phyloP scores from a whole-genome alignment of 306 rosid genomes.

The Quercus parvula region DNA sequence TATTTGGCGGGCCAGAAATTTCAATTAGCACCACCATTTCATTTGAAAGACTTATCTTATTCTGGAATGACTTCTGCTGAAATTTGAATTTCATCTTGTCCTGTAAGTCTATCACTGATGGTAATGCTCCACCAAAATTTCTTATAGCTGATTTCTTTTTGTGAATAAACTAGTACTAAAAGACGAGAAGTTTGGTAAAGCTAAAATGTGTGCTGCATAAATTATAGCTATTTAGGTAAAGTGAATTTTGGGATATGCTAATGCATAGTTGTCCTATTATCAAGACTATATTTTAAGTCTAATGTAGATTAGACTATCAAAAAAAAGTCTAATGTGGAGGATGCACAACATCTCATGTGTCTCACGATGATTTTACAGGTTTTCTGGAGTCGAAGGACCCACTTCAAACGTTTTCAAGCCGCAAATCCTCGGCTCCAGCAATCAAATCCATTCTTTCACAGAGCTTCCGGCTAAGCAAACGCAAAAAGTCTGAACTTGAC shows the following conservation, averaged over 20 bases:
- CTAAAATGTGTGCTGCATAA: constrained; percentile 13
- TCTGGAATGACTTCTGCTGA: constrained; percentile 6
- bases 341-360: not conserved
- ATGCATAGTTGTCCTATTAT: not conserved
- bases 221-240: constrained; percentile 9
- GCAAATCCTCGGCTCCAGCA: constrained; percentile 34
- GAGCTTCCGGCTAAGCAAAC: constrained; percentile 38
- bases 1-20: constrained; percentile 6
- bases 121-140: constrained; percentile 39
- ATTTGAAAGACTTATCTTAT: not conserved
- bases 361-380: constrained; percentile 38
- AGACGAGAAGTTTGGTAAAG: constrained; percentile 26
- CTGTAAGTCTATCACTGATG: constrained; percentile 26
- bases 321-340: not conserved
- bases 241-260: constrained; percentile 20
- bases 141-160: not conserved
- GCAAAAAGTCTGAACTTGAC: constrained; percentile 45
- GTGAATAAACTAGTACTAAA: constrained; percentile 11
- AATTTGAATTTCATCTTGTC: constrained; percentile 16
- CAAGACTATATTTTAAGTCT: not conserved
- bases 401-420: constrained; percentile 51
- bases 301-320: not conserved
- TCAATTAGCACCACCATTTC: constrained; percentile 1
- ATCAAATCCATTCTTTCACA: constrained; percentile 43
- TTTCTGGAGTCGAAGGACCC: constrained; percentile 71